A percentile compares a stretch with the other conserved stretches of the same genome.
Conservation (phyloP, 495 filamentous ascomycete species). For the Xylaria castorea region DNA sequence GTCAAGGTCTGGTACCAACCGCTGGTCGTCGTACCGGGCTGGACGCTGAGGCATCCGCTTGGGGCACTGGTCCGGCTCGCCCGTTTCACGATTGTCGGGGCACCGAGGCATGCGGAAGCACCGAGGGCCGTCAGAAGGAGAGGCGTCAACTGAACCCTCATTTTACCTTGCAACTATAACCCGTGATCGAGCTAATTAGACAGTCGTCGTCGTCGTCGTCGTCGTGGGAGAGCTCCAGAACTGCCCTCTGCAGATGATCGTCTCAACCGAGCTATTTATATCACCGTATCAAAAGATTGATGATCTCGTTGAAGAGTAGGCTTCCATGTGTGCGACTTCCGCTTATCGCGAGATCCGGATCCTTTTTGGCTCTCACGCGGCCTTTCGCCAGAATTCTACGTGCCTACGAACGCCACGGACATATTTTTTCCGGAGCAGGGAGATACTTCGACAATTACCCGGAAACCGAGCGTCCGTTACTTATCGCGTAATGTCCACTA, state of each 20-base stretch:
- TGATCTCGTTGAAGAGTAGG: neutral
- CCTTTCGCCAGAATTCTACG: neutral
- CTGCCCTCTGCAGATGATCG: neutral
- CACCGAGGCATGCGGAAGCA: neutral
- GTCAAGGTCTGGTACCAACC: constrained; percentile 9
- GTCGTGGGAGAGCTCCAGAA: neutral
- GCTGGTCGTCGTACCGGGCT: constrained; percentile 1
- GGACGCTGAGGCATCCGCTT: neutral
- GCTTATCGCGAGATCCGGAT: neutral
- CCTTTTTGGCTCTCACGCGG: neutral
- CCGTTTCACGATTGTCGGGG: neutral
- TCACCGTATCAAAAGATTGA: neutral
- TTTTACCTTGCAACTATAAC: neutral
- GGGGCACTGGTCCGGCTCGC: neutral
- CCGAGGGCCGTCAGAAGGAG: neutral
- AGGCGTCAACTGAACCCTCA: neutral
- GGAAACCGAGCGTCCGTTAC: constrained; percentile 3
- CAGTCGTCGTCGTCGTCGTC: neutral
- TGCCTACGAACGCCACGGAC: neutral
- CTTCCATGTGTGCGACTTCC: neutral
- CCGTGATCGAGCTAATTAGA: neutral
- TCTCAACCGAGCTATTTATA: neutral
- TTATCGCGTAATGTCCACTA: neutral
- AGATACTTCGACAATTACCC: neutral
- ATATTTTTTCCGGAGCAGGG: constrained; percentile 4